phyloP scores from a whole-genome alignment of 495 filamentous ascomycete species.

The Oleoguttula mirabilis region DNA sequence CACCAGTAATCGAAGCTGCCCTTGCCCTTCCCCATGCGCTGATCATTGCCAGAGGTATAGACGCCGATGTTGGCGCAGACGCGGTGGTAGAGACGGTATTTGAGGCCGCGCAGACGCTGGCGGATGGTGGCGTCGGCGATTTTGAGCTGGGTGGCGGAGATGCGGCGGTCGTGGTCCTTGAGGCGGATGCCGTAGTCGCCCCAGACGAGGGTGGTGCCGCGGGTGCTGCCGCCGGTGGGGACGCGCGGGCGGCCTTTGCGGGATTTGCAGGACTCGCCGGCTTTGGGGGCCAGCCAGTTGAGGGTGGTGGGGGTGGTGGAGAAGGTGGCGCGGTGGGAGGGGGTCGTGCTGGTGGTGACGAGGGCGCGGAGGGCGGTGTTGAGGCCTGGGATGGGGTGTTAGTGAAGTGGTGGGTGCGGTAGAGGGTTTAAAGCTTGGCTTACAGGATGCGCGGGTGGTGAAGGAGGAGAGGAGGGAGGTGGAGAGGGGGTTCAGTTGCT shows the following conservation, averaged over 20 bases:
- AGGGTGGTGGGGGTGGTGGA: slow-evolving; percentile 52
- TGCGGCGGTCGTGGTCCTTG: slow-evolving; percentile 80
- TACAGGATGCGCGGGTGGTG: slow-evolving; percentile 24
- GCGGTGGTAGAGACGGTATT: slow-evolving; percentile 82
- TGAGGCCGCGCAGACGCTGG: slow-evolving; percentile 74
- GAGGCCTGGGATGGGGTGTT: slow-evolving; percentile 15
- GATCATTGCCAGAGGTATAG: slow-evolving; percentile 85
- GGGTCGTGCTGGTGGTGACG: slow-evolving; percentile 14
- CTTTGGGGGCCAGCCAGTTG: slow-evolving; percentile 72
- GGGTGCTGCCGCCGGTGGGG: slow-evolving; percentile 75
- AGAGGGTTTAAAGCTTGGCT: no score
- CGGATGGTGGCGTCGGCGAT: slow-evolving; percentile 89
- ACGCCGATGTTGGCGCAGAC: slow-evolving; percentile 87
- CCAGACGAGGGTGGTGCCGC: slow-evolving; percentile 92
- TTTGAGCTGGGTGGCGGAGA: slow-evolving; percentile 77
- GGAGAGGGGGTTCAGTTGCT: slow-evolving; percentile 1
- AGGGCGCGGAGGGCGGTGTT: slow-evolving; percentile 18
- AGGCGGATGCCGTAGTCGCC: slow-evolving; percentile 93
- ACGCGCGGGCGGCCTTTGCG: slow-evolving; percentile 83
- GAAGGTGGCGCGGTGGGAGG: slow-evolving; percentile 49
- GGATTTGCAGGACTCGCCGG: slow-evolving; percentile 65
- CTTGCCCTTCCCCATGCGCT: slow-evolving; percentile 98
- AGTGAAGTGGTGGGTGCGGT: no score
- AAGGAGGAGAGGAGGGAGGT: slow-evolving; percentile 15
- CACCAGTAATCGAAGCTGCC: slow-evolving; percentile 97